Percentiles rank a stretch among this genome's conserved stretches.
Evolutionary conservation across 2,329 filamentous ascomycete genomes (phyloP).

Genomic region (Dothideomycetes sp.): DNA sequence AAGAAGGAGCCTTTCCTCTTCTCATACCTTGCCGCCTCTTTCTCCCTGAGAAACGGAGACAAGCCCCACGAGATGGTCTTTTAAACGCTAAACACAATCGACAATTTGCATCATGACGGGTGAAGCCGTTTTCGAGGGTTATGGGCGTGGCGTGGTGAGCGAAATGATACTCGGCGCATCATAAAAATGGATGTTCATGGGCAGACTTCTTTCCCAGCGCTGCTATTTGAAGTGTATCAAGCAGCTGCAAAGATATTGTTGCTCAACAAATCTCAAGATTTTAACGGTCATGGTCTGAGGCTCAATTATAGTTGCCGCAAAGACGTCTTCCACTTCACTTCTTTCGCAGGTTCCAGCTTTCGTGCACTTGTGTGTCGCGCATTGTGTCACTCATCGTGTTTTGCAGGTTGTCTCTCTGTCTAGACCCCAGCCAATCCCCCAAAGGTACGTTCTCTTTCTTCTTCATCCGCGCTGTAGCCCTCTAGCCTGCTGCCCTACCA

Average conservation of each 20-base stretch:
- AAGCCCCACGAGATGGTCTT: conserved; percentile 99
- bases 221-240: not conserved
- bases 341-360: not conserved
- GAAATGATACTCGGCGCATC: not conserved
- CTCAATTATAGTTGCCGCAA: not conserved
- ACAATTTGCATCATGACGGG: conserved; percentile 4
- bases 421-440: not conserved
- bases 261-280: not conserved
- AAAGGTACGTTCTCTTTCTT: not conserved
- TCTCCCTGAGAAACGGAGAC: conserved; percentile 98
- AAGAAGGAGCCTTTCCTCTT: conserved; percentile 95
- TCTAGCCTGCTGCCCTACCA: too few species aligned
- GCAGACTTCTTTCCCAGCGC: not conserved
- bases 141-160: not conserved
- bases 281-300: not conserved
- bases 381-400: not conserved
- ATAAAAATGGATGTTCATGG: not conserved
- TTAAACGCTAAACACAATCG: conserved; percentile 45
- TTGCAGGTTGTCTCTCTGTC: not conserved
- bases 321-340: not conserved
- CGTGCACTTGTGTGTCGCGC: not conserved
- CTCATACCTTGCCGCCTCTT: conserved; percentile 89
- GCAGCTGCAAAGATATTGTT: not conserved
- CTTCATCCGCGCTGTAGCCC: not conserved
- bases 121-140: not conserved